Conservation (phyloP, 495 filamentous ascomycete genomes). For the Hypomontagnella submonticulosa region DNA sequence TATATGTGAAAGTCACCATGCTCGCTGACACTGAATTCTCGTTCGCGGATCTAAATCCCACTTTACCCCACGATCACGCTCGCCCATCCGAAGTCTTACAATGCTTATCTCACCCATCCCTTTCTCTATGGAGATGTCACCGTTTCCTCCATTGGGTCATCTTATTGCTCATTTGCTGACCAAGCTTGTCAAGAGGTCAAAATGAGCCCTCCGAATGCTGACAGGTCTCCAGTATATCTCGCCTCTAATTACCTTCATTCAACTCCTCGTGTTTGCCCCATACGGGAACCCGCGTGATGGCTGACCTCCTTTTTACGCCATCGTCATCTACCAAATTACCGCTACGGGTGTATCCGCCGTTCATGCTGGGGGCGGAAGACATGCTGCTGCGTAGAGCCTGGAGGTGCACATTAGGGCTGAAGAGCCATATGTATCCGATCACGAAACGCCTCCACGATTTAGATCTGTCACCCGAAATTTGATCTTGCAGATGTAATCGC, state of each 20-base stretch:
- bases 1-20: conserved; percentile 15
- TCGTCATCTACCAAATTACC: conserved; percentile 5
- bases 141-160: conserved; percentile 14
- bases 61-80: conserved; percentile 40
- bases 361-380: conserved; percentile 4
- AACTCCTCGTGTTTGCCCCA: conserved; percentile 16
- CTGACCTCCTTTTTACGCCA: conserved; percentile 15
- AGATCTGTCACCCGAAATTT: conserved; percentile 36
- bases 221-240: conserved; percentile 29
- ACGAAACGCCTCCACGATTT: conserved; percentile 43
- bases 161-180: conserved; percentile 10
- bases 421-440: conserved; percentile 38
- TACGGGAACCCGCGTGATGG: conserved; percentile 27
- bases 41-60: conserved; percentile 36
- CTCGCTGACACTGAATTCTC: conserved; percentile 17
- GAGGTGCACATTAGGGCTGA: conserved; percentile 38
- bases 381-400: conserved; percentile 5
- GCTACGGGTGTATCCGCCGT: conserved; percentile 20
- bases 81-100: conserved; percentile 24
- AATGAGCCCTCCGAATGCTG: conserved; percentile 5
- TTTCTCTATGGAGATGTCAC: conserved; percentile 16
- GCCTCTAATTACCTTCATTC: conserved; percentile 30
- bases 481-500: conserved; percentile 35
- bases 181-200: conserved; percentile 10
- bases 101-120: conserved; percentile 32